Evolutionary conservation across 805 yeast species (phyloP).

Genomic region (Blastobotrys parvus): DNA sequence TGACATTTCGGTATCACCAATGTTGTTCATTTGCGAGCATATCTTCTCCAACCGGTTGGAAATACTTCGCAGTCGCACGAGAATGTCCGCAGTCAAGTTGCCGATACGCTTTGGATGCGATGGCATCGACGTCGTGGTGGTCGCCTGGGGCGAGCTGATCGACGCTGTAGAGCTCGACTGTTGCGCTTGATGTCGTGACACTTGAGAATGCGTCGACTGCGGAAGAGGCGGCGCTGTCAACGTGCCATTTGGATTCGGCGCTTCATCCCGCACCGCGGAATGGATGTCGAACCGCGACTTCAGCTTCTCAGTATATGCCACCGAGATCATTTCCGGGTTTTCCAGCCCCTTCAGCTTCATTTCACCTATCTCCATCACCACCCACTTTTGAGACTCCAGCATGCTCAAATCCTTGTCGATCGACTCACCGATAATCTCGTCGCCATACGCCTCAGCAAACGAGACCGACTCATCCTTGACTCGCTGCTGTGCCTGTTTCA

Average conservation of each 20-base stretch:
- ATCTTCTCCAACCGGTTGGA: slow-evolving; percentile 19
- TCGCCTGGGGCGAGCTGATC: not conserved
- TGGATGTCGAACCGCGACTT: slow-evolving; percentile 10
- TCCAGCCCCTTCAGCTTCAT: slow-evolving; percentile 89
- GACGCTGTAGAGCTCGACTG: not conserved
- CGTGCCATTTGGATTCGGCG: slow-evolving; percentile 5
- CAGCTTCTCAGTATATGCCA: slow-evolving; percentile 54
- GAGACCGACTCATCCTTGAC: slow-evolving; percentile 23
- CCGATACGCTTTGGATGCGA: slow-evolving; percentile 11
- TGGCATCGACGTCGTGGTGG: slow-evolving; percentile 1
- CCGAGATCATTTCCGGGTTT: slow-evolving; percentile 78
- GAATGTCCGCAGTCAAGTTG: slow-evolving; percentile 11
- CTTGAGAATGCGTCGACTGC: not conserved
- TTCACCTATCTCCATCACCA: slow-evolving; percentile 66
- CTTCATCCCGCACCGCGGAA: slow-evolving; percentile 11
- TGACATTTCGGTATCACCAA: slow-evolving; percentile 2
- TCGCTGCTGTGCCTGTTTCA: slow-evolving; percentile 26
- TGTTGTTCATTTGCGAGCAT: slow-evolving; percentile 16
- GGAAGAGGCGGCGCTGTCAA: not conserved
- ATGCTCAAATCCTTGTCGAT: slow-evolving; percentile 58
- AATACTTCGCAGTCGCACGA: slow-evolving; percentile 12
- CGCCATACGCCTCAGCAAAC: slow-evolving; percentile 35
- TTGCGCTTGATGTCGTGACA: not conserved
- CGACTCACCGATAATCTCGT: slow-evolving; percentile 41
- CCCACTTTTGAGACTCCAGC: slow-evolving; percentile 63